phyloP scores from a whole-genome alignment of 768 basidiomycete genomes.

The Tubosaeta sp. region DNA sequence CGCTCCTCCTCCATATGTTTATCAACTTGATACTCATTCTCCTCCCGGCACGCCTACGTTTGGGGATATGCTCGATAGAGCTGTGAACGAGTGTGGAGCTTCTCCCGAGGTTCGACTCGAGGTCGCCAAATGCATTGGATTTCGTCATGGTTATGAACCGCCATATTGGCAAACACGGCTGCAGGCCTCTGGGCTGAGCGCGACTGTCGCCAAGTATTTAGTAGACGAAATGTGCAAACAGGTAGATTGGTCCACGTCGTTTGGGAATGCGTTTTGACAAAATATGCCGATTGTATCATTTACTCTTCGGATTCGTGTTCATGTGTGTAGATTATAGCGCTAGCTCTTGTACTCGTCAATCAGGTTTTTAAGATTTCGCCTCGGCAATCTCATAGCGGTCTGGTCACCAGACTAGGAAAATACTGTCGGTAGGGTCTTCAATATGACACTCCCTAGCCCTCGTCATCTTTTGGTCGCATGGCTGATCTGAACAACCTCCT shows the following conservation, averaged over 20 bases:
- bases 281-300: not conserved
- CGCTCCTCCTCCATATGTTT: slow-evolving; percentile 17
- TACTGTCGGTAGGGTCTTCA: not conserved
- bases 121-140: slow-evolving; percentile 23
- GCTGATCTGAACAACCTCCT: not conserved
- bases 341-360: not conserved
- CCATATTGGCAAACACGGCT: slow-evolving; percentile 26
- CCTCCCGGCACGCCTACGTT: slow-evolving; percentile 7
- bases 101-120: slow-evolving; percentile 17
- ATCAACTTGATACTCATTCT: slow-evolving; percentile 2
- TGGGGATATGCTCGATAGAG: slow-evolving; percentile 22
- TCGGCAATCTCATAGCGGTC: too few species aligned
- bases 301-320: not conserved
- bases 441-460: not conserved
- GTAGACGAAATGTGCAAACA: slow-evolving; percentile 27
- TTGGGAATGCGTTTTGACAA: slow-evolving; percentile 2
- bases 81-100: slow-evolving; percentile 12
- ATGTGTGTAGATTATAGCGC: not conserved
- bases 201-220: slow-evolving; percentile 12
- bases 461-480: not conserved
- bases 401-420: too few species aligned
- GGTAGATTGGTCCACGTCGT: slow-evolving; percentile 14
- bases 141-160: slow-evolving; percentile 22
- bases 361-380: not conserved
- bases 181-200: slow-evolving; percentile 17